These are phyloP conservation scores for Fusarium protoensiforme DNA, from an alignment of 2,329 filamentous ascomycete species.

Conservation along the genomic window DNA sequence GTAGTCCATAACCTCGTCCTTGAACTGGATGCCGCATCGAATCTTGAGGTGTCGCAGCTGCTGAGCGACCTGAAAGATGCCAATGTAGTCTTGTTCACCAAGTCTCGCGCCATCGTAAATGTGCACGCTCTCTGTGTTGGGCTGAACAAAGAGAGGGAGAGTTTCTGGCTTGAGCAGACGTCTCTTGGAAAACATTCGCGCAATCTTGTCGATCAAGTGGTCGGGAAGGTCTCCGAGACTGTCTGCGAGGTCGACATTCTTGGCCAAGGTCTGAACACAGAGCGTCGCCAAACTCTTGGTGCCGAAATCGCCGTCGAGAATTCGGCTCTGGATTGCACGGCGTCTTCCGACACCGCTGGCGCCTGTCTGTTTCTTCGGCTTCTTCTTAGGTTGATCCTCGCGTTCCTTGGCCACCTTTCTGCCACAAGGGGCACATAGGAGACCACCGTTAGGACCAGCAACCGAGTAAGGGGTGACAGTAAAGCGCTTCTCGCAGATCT, in stretches of 20 bases:
- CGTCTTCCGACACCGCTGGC: constrained; percentile 69
- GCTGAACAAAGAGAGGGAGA: constrained; percentile 67
- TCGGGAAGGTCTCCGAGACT: constrained; percentile 70
- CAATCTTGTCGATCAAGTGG: constrained; percentile 67
- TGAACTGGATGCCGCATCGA: constrained; percentile 90
- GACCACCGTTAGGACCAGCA: constrained; percentile 81
- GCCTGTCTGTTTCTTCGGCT: constrained; percentile 61
- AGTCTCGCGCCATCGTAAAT: constrained; percentile 74
- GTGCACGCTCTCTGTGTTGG: constrained; percentile 60
- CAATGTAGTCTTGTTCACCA: constrained; percentile 78
- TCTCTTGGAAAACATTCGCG: constrained; percentile 69
- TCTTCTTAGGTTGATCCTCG: constrained; percentile 51
- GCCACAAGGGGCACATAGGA: constrained; percentile 87
- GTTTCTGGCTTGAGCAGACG: constrained; percentile 66
- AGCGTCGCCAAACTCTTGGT: constrained; percentile 75
- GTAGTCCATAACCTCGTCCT: constrained; percentile 85
- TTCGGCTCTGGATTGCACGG: constrained; percentile 83
- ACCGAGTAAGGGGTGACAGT: constrained; percentile 93
- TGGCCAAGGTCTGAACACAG: constrained; percentile 71
- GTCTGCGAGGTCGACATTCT: constrained; percentile 71
- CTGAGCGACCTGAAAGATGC: constrained; percentile 81
- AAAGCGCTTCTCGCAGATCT: constrained; percentile 86
- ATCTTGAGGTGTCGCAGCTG: constrained; percentile 77
- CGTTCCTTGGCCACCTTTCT: constrained; percentile 76
- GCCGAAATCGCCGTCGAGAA: constrained; percentile 81